Base-by-base conservation (phyloP, 345 rosid species). In the Hevea brasiliensis region DNA sequence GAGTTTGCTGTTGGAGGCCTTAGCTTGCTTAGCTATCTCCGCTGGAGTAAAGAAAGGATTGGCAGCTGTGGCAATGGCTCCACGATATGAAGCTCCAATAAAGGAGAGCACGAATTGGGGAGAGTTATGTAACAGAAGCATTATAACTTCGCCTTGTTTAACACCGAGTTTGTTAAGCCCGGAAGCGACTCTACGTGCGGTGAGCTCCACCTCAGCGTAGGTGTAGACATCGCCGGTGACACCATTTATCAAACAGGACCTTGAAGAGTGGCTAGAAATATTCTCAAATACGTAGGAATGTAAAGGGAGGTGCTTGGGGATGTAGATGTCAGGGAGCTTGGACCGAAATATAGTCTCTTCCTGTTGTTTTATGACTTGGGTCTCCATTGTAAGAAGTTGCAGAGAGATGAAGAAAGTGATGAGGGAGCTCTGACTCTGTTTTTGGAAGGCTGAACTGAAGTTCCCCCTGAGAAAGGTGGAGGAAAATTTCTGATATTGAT, bases 11-110 rank as follows among this genome's bases (percentile, higher is more conserved):
- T 62, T 72, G 0, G 98, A 86, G 1, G 90, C 91, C 6, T 76
- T 74, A 5, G 83, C 97, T 32, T 94, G 98, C 59, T 92, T 92
- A 0, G 83, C 71, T 10, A 88, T 84, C 88, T 94, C 98, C 14
- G 92, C 86, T 1, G 97, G 79, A 1, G 95, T 92, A 82, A 66
- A 92, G 68, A 94, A 90, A 2, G 97, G 97, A 67, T 94, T 94
- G 8, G 97, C 98, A 24, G 93, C 84, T 1, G 98, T 94, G 68
- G 80, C 76, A n/a, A 64, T 76, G 37, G 97, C 95, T 13, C 98
- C 98, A 4, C 70, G 79, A 75, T 65, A 85, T 7, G 98, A 94
- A 0, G 97, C 93, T 13, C 91, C 98, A 8, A 94, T 80, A 79
- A 94, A 94, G 5, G 95, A 71, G 57, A 89, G 73, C 7, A 94